Base-by-base conservation (phyloP, 768 basidiomycete species). In the Hericium rajendrae region DNA sequence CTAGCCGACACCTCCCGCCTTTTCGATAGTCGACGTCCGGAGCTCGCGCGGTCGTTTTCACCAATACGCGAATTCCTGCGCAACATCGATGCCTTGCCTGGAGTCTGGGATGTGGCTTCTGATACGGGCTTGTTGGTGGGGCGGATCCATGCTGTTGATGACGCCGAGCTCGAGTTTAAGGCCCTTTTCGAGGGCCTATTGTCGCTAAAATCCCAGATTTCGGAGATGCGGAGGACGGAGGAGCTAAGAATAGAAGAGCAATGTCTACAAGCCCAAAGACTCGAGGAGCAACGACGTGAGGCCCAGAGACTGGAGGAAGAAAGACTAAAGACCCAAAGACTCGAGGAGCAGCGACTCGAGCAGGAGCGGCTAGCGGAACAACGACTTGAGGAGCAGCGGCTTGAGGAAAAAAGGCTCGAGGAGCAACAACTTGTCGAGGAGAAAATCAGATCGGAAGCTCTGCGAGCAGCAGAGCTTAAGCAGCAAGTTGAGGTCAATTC, bases 1-100 rank as follows among this genome's bases (percentile, higher is more conserved):
- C 68, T 68, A 15, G 65, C 62, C 43, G 62, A 72, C 12, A 60
- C 79, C 16, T 74, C 80, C 55, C 59, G 63, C 20, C 61, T 72
- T 50, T 64, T 69, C 51, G 60, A 71, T 48, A 57, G 65, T 3
- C 68, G 74, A 64, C 70, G 73, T 62, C 60, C 69, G 56, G 65
- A 67, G 32, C 71, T 81, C 59, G 68, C 73, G 12, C 73, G 74
- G 22, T 79, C 79, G 0, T 70, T 87, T 46, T 77, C 80, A 16
- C 71, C 76, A 6, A 74, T 84, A 48, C 82, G 78, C 18, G 78
- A 81, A 48, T 68, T 80, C 2, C 70, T 89, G 18, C 74, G 75
- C 18, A 71, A 69, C 22, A 81, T 91, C 74, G 80, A 84, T n/a
- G 62, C 72, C 37, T 59, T 68, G 9, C 75, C 81, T 38, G 70